Percentiles rank a stretch among this genome's conserved stretches.
Evolutionary conservation across 495 filamentous ascomycete genomes (phyloP).

Genomic region (Xylaria bambusicola): DNA sequence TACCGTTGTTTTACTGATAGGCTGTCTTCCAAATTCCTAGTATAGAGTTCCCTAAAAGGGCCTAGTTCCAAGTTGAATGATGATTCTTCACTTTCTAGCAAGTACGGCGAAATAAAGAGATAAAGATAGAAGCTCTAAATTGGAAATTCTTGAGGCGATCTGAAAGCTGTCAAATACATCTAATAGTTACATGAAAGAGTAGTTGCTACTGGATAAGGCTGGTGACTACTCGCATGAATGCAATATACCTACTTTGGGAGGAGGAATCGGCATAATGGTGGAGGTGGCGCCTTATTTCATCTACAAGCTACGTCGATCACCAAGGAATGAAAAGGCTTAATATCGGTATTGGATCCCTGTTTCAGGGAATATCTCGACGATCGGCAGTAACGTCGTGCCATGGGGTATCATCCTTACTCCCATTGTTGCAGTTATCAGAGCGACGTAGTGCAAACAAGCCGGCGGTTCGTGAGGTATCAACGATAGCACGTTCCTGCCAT

Average conservation of each 20-base stretch:
- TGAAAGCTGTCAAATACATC: background rate
- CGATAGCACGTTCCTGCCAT: background rate
- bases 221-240: background rate
- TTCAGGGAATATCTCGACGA: conserved; percentile 11
- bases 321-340: background rate
- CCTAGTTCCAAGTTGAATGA: too few relatives aligned
- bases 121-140: conserved; percentile 2
- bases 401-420: conserved; percentile 15
- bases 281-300: background rate
- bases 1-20: too few relatives aligned
- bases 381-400: conserved; percentile 20
- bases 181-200: background rate
- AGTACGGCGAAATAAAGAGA: background rate
- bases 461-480: background rate
- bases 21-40: too few relatives aligned
- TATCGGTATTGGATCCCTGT: conserved; percentile 8
- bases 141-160: conserved; percentile 16
- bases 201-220: background rate
- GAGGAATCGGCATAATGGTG: background rate
- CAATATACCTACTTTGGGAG: conserved; percentile 10
- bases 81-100: too few relatives aligned
- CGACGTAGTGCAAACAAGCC: background rate
- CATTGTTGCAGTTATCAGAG: background rate
- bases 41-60: too few relatives aligned
- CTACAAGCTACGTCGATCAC: background rate